A percentile compares a stretch with the other conserved stretches of the same genome.
Conservation (phyloP, 2,329 filamentous ascomycete species). For the Colletotrichum orbiculare region DNA sequence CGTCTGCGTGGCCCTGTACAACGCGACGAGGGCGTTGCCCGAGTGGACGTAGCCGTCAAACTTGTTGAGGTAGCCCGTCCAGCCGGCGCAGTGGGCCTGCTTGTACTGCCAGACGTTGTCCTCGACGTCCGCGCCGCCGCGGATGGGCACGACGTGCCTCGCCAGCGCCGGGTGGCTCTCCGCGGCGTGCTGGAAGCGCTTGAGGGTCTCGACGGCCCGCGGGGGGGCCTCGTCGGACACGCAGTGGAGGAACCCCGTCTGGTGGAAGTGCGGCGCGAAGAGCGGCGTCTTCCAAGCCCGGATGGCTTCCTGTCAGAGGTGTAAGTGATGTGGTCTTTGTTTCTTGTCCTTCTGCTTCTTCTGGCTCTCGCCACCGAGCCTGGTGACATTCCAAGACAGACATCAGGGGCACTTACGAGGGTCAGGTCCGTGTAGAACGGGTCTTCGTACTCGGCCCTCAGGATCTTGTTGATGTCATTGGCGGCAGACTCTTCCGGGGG, state of each 20-base stretch:
- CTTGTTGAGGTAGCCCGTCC: constrained; percentile 69
- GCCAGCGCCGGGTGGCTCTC: constrained; percentile 48
- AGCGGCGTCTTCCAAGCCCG: constrained; percentile 62
- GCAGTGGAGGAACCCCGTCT: constrained; percentile 56
- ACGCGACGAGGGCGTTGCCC: constrained; percentile 59
- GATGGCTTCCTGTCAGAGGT: constrained; percentile 57
- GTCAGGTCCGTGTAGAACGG: constrained; percentile 66
- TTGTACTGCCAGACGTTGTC: constrained; percentile 59
- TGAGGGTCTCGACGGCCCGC: constrained; percentile 59
- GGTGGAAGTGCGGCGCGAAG: constrained; percentile 62
- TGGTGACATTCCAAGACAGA: no score
- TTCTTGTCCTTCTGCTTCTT: not conserved
- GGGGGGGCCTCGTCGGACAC: constrained; percentile 58
- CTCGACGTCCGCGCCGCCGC: constrained; percentile 51
- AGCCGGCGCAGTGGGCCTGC: constrained; percentile 58
- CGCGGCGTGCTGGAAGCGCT: constrained; percentile 53
- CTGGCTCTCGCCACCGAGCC: no score
- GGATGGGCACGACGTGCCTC: constrained; percentile 42
- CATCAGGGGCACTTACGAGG: constrained; percentile 49
- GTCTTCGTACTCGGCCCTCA: constrained; percentile 69
- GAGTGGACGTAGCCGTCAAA: constrained; percentile 69
- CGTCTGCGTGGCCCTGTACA: constrained; percentile 54
- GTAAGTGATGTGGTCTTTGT: not conserved
- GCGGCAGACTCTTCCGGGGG: constrained; percentile 64
- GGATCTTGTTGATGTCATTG: constrained; percentile 71